These are phyloP conservation scores for Talaromyces piceae DNA, from an alignment of 2,329 filamentous ascomycete genomes.

Conservation along the genomic window DNA sequence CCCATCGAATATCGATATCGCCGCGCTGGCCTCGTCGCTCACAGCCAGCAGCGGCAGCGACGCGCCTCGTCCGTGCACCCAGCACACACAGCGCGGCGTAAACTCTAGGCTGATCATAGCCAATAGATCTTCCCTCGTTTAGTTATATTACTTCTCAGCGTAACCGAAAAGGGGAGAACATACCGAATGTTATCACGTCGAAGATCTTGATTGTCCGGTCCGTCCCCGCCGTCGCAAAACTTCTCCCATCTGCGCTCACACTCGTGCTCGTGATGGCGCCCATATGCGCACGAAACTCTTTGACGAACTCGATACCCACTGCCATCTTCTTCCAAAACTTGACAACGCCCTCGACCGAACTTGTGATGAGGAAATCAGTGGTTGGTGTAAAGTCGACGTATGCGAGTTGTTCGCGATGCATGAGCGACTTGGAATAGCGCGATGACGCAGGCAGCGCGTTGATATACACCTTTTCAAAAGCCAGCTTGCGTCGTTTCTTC, in stretches of 20 bases:
- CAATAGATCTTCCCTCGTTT: conserved; percentile 71
- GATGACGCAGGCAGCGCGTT: conserved; percentile 73
- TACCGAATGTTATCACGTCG: conserved; percentile 69
- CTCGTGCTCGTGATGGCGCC: conserved; percentile 79
- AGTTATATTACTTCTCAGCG: conserved; percentile 15
- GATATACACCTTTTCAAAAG: conserved; percentile 91
- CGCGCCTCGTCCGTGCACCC: conserved; percentile 83
- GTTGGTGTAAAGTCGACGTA: conserved; percentile 82
- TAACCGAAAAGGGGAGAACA: conserved; percentile 7
- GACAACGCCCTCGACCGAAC: conserved; percentile 87
- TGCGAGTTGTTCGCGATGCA: conserved; percentile 93
- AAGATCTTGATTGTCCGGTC: conserved; percentile 47
- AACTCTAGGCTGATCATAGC: conserved; percentile 74
- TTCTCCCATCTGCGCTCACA: conserved; percentile 81
- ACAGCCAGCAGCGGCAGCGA: conserved; percentile 80
- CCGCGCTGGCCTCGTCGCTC: conserved; percentile 63
- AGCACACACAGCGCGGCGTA: conserved; percentile 73
- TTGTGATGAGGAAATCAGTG: conserved; percentile 93
- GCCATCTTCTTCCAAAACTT: conserved; percentile 99
- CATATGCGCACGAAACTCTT: conserved; percentile 88
- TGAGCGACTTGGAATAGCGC: conserved; percentile 90
- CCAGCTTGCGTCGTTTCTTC: conserved; percentile 85
- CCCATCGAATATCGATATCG: conserved; percentile 81
- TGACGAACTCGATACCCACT: conserved; percentile 91
- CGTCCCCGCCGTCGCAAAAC: conserved; percentile 77